Evolutionary conservation across 768 basidiomycete species (phyloP), one percentile per base, ranked within the genome.

Genomic region (Phaeolepiota aurea): DNA sequence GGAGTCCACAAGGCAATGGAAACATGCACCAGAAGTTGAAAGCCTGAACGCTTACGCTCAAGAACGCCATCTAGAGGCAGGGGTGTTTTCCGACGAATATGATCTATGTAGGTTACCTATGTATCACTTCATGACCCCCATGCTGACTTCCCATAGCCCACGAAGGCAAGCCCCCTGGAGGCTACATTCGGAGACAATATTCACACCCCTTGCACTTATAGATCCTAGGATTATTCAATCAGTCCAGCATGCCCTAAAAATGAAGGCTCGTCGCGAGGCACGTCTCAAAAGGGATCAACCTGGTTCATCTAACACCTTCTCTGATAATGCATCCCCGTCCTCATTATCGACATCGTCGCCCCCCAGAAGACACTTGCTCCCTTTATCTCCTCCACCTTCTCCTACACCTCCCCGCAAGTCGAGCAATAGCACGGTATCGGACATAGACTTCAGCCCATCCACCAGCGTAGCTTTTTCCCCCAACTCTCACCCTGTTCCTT

Each of bases 191-290:
- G n/a, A n/a, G n/a, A n/a, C 25, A 7, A 28, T 28, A 28, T 7
- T 7, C 25, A 7, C 7, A 28, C 25, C 37, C 32, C 34, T 47
- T 36, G 50, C 19, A 16, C 28, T 32, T 28, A 22, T 57, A 89
- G 86, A 89, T 62, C 82, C 86, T n/a, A 71, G 71, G 48, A 81
- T 89, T 46, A 56, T 88, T 40, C 84, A 82, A 55, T 87, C 88
- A 46, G 83, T 89, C 4, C 82, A 87, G 48, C 76, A 77, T 40
- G 86, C 83, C 3, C 54, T 89, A 20, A 77, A 74, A 42, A 61
- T 85, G 38, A 87, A 87, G 57, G 80, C 83, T 19, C 71, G 80
- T 36, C 75, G 84, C 19, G 85, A 87, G 50, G 82, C 82, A 38
- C 77, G 84, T 31, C 54, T 75, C 20, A 64, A 57, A 38, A 52